These are phyloP conservation scores for Colletotrichum neosansevieriae DNA, from an alignment of 2,329 filamentous ascomycete genomes.

Conservation along the genomic window DNA sequence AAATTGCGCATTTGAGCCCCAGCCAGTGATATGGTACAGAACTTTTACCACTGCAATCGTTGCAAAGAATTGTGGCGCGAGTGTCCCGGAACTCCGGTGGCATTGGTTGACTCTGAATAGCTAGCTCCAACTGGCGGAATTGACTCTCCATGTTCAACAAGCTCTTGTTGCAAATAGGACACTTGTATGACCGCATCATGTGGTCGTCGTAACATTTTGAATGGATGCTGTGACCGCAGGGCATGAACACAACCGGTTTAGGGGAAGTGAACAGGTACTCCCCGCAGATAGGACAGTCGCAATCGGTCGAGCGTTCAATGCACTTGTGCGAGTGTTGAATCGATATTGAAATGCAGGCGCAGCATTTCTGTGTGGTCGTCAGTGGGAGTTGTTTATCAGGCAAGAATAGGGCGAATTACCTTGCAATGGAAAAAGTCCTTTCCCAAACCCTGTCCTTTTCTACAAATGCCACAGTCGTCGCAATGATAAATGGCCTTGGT, in stretches of 20 bases:
- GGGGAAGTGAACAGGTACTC: constrained; percentile 97
- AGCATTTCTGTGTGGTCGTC: constrained; percentile 74
- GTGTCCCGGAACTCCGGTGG: constrained; percentile 84
- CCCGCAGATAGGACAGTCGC: constrained; percentile 95
- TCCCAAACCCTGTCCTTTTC: constrained; percentile 88
- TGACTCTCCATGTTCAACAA: constrained; percentile 98
- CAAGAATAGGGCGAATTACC: constrained; percentile 62
- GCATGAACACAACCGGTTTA: constrained; percentile 90
- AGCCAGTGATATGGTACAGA: constrained; percentile 94
- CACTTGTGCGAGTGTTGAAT: constrained; percentile 90
- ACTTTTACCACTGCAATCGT: constrained; percentile 92
- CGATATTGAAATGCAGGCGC: constrained; percentile 92
- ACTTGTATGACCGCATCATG: constrained; percentile 92
- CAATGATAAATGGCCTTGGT: constrained; percentile 97
- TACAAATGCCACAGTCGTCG: constrained; percentile 93
- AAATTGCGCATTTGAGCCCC: constrained; percentile 86
- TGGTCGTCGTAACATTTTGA: constrained; percentile 89
- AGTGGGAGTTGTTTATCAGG: background rate
- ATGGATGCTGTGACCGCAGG: constrained; percentile 96
- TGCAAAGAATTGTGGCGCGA: constrained; percentile 87
- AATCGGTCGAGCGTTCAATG: constrained; percentile 93
- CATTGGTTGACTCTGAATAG: constrained; percentile 93
- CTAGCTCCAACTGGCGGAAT: constrained; percentile 89
- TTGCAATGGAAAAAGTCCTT: constrained; percentile 99
- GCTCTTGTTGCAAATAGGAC: constrained; percentile 95